Evolutionary conservation across 2,329 filamentous ascomycete species (phyloP), one percentile per base, ranked within the genome.

Genomic region (Pleoardoris graminearum): DNA sequence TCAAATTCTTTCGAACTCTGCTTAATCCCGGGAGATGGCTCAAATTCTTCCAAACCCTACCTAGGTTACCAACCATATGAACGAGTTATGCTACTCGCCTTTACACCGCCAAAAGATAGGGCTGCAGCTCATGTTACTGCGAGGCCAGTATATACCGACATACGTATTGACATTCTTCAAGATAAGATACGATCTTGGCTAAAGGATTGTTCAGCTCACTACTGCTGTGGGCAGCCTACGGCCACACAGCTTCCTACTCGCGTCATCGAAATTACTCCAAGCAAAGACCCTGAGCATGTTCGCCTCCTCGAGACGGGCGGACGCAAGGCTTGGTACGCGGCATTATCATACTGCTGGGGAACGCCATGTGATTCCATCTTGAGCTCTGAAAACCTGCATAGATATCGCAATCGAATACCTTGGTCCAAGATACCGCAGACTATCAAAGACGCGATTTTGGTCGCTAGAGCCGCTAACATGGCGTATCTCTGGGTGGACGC

Each of bases 401-500:
- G 38, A 12, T 38, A 38, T 19, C 7, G 16, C 10, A 11, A 19
- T 7, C 21, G 19, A 14, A 22, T 48, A n/a, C n/a, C 32, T 6
- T 36, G 23, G 35, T 17, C 17, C 10, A 1, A 38, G 3, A 22
- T 48, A 38, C 45, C 45, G 21, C 30, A 38, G 17, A 37, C 45
- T 8, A 36, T 38, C n/a, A 27, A 37, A 29, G 45, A 48, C 30
- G 45, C 45, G 10, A 27, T 48, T 19, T 16, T 17, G 14, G 32
- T 48, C 4, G 19, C 47, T 16, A 36, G 44, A 38, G 22, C 48
- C 17, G 21, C 21, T 10, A 23, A 23, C 11, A 22, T 41, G 17
- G 12, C 14, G 16, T 57, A 58, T 37, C 19, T 53, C 8, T 59
- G 57, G 57, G 51, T 59, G 3, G 57, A 57, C 16, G 38, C 48